Conservation (phyloP, 2,329 filamentous ascomycete species). For the Trichoderma simmonsii region DNA sequence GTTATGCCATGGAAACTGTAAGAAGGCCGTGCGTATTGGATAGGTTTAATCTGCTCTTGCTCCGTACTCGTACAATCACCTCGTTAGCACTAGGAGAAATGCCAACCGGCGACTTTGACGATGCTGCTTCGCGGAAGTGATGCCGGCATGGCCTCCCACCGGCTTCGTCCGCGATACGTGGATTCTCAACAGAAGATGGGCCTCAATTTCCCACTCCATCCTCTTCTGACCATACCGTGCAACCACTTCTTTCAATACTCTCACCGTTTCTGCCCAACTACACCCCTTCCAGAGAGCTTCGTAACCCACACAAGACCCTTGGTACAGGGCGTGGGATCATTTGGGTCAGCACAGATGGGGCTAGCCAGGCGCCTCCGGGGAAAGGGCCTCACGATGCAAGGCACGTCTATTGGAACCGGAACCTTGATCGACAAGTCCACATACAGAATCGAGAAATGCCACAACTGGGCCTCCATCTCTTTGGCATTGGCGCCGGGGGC, state of each 20-base stretch:
- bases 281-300: background rate
- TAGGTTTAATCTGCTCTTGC: background rate
- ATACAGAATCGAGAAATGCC: background rate
- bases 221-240: background rate
- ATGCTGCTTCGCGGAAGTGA: background rate
- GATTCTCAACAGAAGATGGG: background rate
- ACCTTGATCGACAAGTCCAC: background rate
- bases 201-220: background rate
- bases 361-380: background rate
- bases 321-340: slow-evolving; percentile 3
- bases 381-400: background rate
- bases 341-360: background rate
- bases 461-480: background rate
- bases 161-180: slow-evolving; percentile 13
- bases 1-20: background rate
- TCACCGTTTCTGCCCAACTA: slow-evolving; percentile 11
- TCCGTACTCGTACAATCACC: background rate
- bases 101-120: background rate
- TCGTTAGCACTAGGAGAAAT: background rate
- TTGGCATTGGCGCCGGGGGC: background rate
- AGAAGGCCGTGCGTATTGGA: background rate
- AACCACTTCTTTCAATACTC: background rate
- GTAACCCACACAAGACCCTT: background rate
- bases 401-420: background rate
- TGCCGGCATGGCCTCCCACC: slow-evolving; percentile 6